A percentile compares a stretch with the other conserved stretches of the same genome.
Evolutionary conservation across 1,284 basidiomycete genomes (phyloP).

Genomic region (Trametes polyzona): DNA sequence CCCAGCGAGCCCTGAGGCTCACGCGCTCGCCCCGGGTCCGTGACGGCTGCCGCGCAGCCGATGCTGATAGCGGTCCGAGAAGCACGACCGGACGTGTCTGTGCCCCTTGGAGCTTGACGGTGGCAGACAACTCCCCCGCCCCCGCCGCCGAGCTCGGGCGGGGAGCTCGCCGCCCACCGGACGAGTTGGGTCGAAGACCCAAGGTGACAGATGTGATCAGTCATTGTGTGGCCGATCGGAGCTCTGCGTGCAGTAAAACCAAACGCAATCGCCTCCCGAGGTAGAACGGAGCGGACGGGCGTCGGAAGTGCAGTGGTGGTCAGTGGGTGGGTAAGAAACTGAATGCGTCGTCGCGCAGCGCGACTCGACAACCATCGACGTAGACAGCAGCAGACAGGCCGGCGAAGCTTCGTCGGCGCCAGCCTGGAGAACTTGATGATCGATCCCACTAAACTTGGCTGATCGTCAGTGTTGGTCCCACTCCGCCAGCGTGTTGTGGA

Average conservation of each 20-base stretch:
- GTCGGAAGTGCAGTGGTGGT: neutral
- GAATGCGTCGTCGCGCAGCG: neutral
- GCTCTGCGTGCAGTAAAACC: neutral
- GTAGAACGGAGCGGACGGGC: neutral
- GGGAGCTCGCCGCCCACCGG: neutral
- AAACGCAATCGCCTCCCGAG: neutral
- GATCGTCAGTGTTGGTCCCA: slow-evolving; percentile 9
- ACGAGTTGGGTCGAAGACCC: slow-evolving; percentile 1
- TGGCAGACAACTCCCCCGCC: neutral
- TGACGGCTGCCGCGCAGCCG: neutral
- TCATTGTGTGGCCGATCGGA: slow-evolving; percentile 14
- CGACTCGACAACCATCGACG: too few relatives aligned
- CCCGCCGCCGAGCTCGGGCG: too few relatives aligned
- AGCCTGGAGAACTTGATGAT: slow-evolving; percentile 6
- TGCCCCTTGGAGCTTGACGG: neutral
- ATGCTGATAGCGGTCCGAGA: slow-evolving; percentile 1
- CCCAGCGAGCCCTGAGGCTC: neutral
- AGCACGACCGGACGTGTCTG: neutral
- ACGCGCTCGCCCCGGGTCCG: neutral
- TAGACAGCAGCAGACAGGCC: neutral
- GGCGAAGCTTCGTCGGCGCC: neutral
- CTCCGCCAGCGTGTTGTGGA: neutral
- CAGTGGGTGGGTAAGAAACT: neutral
- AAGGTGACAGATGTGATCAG: slow-evolving; percentile 20
- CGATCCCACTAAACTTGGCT: neutral